Evolutionary conservation across 1,284 basidiomycete genomes (phyloP).

Genomic region (Tilletia caries): DNA sequence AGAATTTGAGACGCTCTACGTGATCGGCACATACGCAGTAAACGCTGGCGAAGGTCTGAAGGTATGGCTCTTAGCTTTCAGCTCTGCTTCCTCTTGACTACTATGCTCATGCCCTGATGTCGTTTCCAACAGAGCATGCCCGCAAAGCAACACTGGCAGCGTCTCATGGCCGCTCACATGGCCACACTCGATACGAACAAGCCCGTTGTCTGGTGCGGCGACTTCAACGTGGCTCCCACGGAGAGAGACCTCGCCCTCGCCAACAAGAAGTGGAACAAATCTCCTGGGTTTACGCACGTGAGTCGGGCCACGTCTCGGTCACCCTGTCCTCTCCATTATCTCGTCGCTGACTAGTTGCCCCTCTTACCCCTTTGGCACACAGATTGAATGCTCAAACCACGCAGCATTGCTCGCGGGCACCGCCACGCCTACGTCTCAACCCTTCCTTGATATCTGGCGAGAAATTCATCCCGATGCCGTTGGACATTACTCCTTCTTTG

Average conservation of each 20-base stretch:
- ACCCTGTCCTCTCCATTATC: neutral
- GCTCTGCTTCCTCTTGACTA: neutral
- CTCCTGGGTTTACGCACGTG: conserved; percentile 44
- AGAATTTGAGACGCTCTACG: conserved; percentile 69
- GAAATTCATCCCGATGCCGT: conserved; percentile 64
- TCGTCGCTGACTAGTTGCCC: too few relatives aligned
- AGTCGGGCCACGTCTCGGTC: neutral
- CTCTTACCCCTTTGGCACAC: neutral
- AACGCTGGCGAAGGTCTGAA: conserved; percentile 78
- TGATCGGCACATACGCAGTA: conserved; percentile 81
- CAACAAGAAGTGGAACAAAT: conserved; percentile 56
- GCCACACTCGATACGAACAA: conserved; percentile 70
- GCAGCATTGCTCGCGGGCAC: conserved; percentile 43
- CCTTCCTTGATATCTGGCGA: conserved; percentile 79
- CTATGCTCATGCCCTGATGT: too few relatives aligned
- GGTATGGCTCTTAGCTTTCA: conserved; percentile 55
- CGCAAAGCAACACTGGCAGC: conserved; percentile 10
- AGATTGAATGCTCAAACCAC: conserved; percentile 40
- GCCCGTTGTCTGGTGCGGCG: conserved; percentile 83
- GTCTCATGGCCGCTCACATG: conserved; percentile 62
- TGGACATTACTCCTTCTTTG: conserved; percentile 74
- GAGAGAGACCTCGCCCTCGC: conserved; percentile 53
- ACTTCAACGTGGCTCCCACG: conserved; percentile 73
- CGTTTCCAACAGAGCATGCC: conserved; percentile 17
- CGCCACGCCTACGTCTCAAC: conserved; percentile 31